Percentiles rank a stretch among this genome's conserved stretches.
Conservation (phyloP, 1,284 basidiomycete genomes). For the Boletellus dicymbophilus region DNA sequence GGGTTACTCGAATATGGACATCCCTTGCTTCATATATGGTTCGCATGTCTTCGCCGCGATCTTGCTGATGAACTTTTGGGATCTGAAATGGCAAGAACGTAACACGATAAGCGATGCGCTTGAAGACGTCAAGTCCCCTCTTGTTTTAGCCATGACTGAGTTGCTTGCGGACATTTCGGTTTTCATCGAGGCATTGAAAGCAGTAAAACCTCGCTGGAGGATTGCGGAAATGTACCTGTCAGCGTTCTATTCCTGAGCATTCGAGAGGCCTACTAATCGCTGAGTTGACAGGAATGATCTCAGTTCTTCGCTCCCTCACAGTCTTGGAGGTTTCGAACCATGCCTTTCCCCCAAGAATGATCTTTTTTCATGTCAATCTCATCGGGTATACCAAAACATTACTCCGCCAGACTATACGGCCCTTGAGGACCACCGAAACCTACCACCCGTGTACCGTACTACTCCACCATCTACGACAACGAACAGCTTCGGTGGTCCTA, state of each 20-base stretch:
- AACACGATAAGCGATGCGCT: constrained; percentile 24
- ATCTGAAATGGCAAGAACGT: constrained; percentile 47
- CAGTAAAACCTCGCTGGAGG: constrained; percentile 43
- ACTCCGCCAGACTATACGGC: constrained; percentile 16
- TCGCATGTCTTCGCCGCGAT: constrained; percentile 48
- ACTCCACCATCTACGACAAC: constrained; percentile 9
- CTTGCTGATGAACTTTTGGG: constrained; percentile 50
- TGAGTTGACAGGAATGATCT: constrained; percentile 24
- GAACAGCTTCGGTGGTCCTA: constrained; percentile 9
- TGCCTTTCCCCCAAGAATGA: constrained; percentile 14
- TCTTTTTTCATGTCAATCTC: constrained; percentile 3
- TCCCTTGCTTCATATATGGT: constrained; percentile 41
- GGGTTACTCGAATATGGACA: constrained; percentile 42
- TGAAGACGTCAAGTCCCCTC: constrained; percentile 43
- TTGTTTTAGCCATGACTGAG: constrained; percentile 40
- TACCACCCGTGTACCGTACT: constrained; percentile 16
- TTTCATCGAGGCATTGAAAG: constrained; percentile 43
- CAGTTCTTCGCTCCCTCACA: constrained; percentile 28
- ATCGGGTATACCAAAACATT: constrained; percentile 5
- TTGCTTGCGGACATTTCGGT: constrained; percentile 42
- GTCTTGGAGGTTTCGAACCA: constrained; percentile 28
- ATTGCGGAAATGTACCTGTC: constrained; percentile 45
- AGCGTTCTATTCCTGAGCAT: constrained; percentile 22
- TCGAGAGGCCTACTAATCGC: constrained; percentile 7
- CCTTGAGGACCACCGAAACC: constrained; percentile 11